Evolutionary conservation across 148 eudicot species (phyloP).

Genomic region (Rhododendron henanense): DNA sequence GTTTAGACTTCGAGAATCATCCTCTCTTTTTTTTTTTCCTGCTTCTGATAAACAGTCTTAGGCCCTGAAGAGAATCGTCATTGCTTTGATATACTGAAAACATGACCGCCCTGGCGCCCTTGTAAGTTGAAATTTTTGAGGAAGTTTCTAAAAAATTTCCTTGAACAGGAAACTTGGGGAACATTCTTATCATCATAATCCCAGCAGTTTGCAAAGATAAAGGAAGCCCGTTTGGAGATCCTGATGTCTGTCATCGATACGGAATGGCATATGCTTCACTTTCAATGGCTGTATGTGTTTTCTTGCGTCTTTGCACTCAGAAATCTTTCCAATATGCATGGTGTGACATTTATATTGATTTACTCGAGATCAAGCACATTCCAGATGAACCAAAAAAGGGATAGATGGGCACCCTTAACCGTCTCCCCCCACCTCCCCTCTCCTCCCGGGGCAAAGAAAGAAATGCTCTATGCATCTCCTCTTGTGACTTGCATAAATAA

Average conservation of each 20-base stretch:
- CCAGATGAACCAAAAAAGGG: not conserved
- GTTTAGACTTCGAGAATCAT: not conserved
- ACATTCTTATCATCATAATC: slow-evolving; percentile 63
- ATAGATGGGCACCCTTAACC: not conserved
- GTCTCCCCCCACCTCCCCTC: not conserved
- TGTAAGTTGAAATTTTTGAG: not conserved
- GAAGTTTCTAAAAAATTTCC: not conserved
- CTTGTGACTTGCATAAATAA: not conserved
- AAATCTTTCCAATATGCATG: not conserved
- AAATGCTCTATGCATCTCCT: not conserved
- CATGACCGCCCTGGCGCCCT: not conserved
- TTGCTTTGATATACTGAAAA: not conserved
- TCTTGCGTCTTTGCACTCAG: not conserved
- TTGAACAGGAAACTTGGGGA: slow-evolving; percentile 77
- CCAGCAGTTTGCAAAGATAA: slow-evolving; percentile 93
- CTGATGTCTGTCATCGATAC: slow-evolving; percentile 50
- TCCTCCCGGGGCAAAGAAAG: not conserved
- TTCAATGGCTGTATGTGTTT: slow-evolving; percentile 73
- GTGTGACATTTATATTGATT: not conserved
- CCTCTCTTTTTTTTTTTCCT: not conserved
- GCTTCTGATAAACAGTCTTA: not conserved
- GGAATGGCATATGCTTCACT: slow-evolving; percentile 81
- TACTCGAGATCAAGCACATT: not conserved
- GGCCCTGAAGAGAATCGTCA: not conserved
- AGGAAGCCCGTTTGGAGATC: slow-evolving; percentile 77